Evolutionary conservation across 164 flowering plant genomes (phyloP), one percentile per base, ranked within the genome.

Genomic region (Euptelea pleiosperma): DNA sequence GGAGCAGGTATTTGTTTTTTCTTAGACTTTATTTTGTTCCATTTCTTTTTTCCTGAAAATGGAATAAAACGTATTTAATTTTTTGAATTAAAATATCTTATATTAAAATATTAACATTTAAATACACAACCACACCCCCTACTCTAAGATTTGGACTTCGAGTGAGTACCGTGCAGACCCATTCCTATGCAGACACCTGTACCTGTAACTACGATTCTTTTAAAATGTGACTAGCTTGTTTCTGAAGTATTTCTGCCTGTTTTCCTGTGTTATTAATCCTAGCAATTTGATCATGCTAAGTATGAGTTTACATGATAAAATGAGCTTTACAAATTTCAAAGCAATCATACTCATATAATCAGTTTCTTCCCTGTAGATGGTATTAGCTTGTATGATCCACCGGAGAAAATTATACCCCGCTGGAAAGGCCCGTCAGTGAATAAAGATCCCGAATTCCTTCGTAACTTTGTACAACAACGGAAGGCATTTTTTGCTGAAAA

Each of bases 381-480:
- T n/a, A 85, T 92, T 57, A 89, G 98, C 76, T 11, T 92, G 72
- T 73, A 84, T 72, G 98, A 92, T 80, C 82, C 87, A 15, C 88
- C 82, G 6, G 98, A 92, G 66, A 92, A 89, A 74, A 54, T 89
- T 35, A 68, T 89, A 58, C 96, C 96, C 14, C 84, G 87, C 19
- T 87, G 98, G 96, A 92, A 87, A 71, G 91, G 82, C 25, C 92
- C 96, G 4, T 65, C 79, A 1, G 44, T 80, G 4, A 83, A 79
- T 44, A 74, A 73, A 64, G 78, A 59, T 68, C 87, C 89, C 16
- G 78, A 81, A 51, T 76, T 84, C 65, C 78, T 84, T 26, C 69
- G 70, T 36, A 67, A 79, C 41, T 67, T 64, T 60, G 34, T 54
- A 14, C 73, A 77, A 50, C 82, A 73, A 25, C 60, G 69, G 61